Percentiles rank a stretch among this genome's conserved stretches.
Evolutionary conservation across 2,329 filamentous ascomycete genomes (phyloP).

Genomic region (Fusarium nanum): DNA sequence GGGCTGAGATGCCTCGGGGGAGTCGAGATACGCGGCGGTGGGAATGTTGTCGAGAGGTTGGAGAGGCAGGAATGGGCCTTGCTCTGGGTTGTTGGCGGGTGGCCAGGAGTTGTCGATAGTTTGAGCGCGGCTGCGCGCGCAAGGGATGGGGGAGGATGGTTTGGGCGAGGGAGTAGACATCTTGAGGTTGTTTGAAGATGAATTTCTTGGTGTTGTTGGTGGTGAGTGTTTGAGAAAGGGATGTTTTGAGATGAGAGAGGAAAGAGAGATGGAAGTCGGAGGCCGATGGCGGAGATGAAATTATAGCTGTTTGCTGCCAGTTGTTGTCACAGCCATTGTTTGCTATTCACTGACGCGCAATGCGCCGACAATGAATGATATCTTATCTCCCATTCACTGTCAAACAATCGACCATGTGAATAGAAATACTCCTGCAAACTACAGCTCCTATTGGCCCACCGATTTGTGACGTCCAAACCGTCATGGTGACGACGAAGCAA

Average conservation of each 20-base stretch:
- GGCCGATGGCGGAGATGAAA: neutral
- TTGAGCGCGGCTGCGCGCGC: neutral
- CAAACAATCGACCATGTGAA: too few species aligned
- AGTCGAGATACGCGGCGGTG: neutral
- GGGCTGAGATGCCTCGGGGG: neutral
- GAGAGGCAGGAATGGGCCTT: neutral
- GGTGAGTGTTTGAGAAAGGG: too few species aligned
- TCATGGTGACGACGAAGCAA: neutral
- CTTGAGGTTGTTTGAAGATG: neutral
- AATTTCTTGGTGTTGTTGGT: neutral
- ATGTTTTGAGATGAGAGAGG: neutral
- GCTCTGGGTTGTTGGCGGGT: neutral
- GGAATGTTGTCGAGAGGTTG: neutral
- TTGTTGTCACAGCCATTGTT: neutral
- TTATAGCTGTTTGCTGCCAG: neutral
- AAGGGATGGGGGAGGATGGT: neutral
- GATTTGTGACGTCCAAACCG: too few species aligned
- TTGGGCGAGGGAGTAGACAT: neutral
- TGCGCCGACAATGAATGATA: neutral
- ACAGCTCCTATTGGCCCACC: too few species aligned
- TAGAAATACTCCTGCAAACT: too few species aligned
- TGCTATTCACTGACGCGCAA: neutral
- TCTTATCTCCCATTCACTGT: neutral
- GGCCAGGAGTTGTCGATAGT: neutral
- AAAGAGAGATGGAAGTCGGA: neutral